A percentile compares a stretch with the other conserved stretches of the same genome.
These are phyloP conservation scores for Cercospora citrullina DNA, from an alignment of 2,329 filamentous ascomycete species.

Conservation along the genomic window DNA sequence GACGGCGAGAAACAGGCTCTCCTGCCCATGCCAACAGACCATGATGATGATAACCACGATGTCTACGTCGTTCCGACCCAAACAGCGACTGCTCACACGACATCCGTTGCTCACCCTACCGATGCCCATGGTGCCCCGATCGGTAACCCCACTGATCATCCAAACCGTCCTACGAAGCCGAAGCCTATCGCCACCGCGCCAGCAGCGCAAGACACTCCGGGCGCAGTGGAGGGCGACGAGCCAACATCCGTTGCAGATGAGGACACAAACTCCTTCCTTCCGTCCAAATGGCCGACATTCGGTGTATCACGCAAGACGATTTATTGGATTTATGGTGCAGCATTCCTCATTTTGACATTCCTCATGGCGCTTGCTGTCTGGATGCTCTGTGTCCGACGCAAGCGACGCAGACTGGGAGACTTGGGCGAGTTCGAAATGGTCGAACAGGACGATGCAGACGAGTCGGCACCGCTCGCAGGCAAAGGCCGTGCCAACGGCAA, in stretches of 20 bases:
- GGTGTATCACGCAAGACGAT: constrained; percentile 84
- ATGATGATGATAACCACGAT: constrained; percentile 83
- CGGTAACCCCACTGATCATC: constrained; percentile 50
- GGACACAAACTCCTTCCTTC: constrained; percentile 63
- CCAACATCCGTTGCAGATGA: constrained; percentile 35
- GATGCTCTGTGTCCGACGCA: constrained; percentile 78
- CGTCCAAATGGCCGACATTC: constrained; percentile 86
- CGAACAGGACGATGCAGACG: constrained; percentile 72
- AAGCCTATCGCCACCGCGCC: constrained; percentile 28
- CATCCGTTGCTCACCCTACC: constrained; percentile 50
- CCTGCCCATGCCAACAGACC: constrained; percentile 77
- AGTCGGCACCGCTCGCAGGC: constrained; percentile 43
- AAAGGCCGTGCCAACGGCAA: constrained; percentile 40
- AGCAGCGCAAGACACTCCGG: constrained; percentile 43
- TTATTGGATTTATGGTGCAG: constrained; percentile 87
- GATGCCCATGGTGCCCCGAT: constrained; percentile 46
- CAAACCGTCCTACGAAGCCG: constrained; percentile 58
- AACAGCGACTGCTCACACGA: constrained; percentile 61
- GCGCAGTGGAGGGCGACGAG: constrained; percentile 33
- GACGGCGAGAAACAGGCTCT: constrained; percentile 71
- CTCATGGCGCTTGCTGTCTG: constrained; percentile 70
- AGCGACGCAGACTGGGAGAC: constrained; percentile 62
- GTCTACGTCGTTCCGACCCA: constrained; percentile 57
- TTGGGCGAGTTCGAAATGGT: constrained; percentile 95
- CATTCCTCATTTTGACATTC: constrained; percentile 83